A percentile compares a stretch with the other conserved stretches of the same genome.
Evolutionary conservation across 768 basidiomycete genomes (phyloP).

Genomic region (Porphyrellus cyaneotinctus): DNA sequence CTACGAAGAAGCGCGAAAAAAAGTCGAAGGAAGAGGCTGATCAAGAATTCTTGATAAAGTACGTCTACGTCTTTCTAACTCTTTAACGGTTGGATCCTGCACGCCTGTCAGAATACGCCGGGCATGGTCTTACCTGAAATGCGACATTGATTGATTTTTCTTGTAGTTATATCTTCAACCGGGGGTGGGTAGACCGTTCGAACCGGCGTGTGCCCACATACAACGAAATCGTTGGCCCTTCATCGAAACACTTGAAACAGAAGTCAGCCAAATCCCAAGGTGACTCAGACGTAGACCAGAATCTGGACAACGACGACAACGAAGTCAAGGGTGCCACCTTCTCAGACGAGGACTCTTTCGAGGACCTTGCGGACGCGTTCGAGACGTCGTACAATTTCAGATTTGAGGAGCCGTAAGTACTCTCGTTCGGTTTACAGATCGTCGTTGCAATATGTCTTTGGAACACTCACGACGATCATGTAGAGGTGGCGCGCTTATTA

Average conservation of each 20-base stretch:
- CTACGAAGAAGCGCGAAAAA: conserved; percentile 6
- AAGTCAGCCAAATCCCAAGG: conserved; percentile 14
- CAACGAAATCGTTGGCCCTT: conserved; percentile 60
- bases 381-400: conserved; percentile 98
- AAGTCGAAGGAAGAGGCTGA: conserved; percentile 60
- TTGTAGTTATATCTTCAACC: conserved; percentile 88
- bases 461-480: not conserved
- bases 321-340: conserved; percentile 32
- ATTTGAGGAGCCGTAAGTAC: conserved; percentile 88
- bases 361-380: conserved; percentile 87
- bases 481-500: conserved; percentile 63
- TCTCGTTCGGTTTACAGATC: not conserved
- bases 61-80: conserved; percentile 43
- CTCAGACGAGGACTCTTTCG: conserved; percentile 72
- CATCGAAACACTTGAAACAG: conserved; percentile 25
- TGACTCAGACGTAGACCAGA: conserved; percentile 14
- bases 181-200: conserved; percentile 92
- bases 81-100: not conserved
- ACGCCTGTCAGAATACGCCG: not conserved
- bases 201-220: conserved; percentile 78
- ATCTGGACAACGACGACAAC: conserved; percentile 19
- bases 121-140: not conserved
- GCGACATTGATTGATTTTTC: not conserved
- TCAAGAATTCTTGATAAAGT: conserved; percentile 91
- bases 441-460: not conserved